Evolutionary conservation across 495 filamentous ascomycete species (phyloP).

Genomic region (Aspergillus asperescens): DNA sequence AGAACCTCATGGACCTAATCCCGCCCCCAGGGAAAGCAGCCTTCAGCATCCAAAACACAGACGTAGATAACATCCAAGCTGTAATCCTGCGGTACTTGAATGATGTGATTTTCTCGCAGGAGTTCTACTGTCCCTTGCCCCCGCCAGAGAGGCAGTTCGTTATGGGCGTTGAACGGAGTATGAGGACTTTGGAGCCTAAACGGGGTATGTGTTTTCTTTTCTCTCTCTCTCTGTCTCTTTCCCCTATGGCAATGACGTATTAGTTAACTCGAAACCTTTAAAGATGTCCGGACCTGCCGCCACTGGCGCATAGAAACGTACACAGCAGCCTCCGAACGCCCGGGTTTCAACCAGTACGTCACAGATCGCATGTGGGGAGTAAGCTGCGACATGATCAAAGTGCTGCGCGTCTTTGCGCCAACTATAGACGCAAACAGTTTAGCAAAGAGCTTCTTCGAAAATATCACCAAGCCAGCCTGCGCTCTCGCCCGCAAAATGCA

Average conservation of each 20-base stretch:
- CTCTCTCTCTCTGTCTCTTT: not conserved
- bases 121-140: slow-evolving; percentile 5
- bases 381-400: not conserved
- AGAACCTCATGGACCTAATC: slow-evolving; percentile 4
- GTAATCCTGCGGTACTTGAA: not conserved
- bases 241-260: not conserved
- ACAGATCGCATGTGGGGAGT: not conserved
- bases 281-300: slow-evolving; percentile 1
- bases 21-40: not conserved
- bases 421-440: not conserved
- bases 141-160: not conserved
- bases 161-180: not conserved
- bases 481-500: slow-evolving; percentile 1
- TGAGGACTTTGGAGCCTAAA: not conserved
- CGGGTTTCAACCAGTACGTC: not conserved
- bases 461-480: not conserved
- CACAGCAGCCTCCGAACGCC: not conserved
- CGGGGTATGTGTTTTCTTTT: not conserved
- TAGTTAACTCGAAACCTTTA: not conserved
- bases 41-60: not conserved
- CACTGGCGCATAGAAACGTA: slow-evolving; percentile 8
- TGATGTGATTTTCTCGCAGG: slow-evolving; percentile 2
- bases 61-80: slow-evolving; percentile 6
- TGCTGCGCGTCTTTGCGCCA: not conserved
- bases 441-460: not conserved